A percentile compares a stretch with the other conserved stretches of the same genome.
phyloP scores from a whole-genome alignment of 2,329 filamentous ascomycete species.

The Diplodia intermedia region DNA sequence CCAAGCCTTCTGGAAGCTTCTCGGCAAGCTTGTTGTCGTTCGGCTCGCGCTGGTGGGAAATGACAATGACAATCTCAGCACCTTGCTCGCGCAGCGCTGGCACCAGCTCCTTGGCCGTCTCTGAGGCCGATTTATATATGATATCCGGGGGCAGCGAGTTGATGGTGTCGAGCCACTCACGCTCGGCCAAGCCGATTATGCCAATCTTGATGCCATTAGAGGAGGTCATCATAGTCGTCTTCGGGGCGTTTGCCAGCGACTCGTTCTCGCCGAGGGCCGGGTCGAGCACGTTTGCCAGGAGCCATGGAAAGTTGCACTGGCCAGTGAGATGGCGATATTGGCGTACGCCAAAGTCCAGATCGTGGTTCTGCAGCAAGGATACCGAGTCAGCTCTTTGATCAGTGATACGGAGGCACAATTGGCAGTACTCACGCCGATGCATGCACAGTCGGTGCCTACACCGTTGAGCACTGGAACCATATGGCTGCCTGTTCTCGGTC shows the following conservation, averaged over 20 bases:
- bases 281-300: slow-evolving; percentile 87
- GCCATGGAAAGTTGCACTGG: slow-evolving; percentile 86
- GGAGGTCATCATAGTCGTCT: slow-evolving; percentile 77
- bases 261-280: slow-evolving; percentile 77
- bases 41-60: slow-evolving; percentile 86
- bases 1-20: slow-evolving; percentile 70
- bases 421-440: slow-evolving; percentile 70
- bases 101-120: slow-evolving; percentile 76
- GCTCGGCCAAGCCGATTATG: slow-evolving; percentile 82
- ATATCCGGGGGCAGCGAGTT: slow-evolving; percentile 83
- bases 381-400: neutral
- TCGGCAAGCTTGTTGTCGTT: slow-evolving; percentile 87
- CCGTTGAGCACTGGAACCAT: slow-evolving; percentile 87
- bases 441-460: slow-evolving; percentile 79
- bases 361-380: slow-evolving; percentile 71
- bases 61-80: slow-evolving; percentile 80
- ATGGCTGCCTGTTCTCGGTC: slow-evolving; percentile 65
- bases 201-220: slow-evolving; percentile 88
- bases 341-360: slow-evolving; percentile 86
- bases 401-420: neutral
- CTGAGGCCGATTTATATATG: slow-evolving; percentile 79
- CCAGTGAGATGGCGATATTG: slow-evolving; percentile 76
- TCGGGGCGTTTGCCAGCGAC: slow-evolving; percentile 76
- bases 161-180: slow-evolving; percentile 88
- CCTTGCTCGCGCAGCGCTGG: slow-evolving; percentile 76